These are phyloP conservation scores for Heteromeles arbutifolia DNA, from an alignment of 306 rosid genomes.

Conservation along the genomic window DNA sequence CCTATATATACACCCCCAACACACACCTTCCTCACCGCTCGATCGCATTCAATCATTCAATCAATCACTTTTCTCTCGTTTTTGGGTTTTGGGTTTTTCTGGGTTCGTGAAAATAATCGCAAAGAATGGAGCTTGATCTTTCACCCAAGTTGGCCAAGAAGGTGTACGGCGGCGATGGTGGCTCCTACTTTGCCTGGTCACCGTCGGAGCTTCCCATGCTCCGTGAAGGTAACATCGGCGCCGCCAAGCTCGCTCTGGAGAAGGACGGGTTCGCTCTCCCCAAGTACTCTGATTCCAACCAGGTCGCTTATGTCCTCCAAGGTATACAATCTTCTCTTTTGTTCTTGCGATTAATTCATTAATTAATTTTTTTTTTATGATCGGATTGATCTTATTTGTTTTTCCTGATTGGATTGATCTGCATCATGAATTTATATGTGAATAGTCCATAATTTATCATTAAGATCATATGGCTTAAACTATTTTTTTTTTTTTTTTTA, in stretches of 20 bases:
- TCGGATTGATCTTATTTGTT: not conserved
- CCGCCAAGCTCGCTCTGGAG: slow-evolving; percentile 58
- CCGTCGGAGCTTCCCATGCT: slow-evolving; percentile 80
- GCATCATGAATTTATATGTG: not conserved
- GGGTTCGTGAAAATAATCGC: not conserved
- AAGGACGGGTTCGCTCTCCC: slow-evolving; percentile 74
- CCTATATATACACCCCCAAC: not conserved
- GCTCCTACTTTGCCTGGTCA: slow-evolving; percentile 60
- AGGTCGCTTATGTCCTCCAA: slow-evolving; percentile 75
- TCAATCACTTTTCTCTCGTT: not conserved
- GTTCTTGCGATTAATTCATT: too few relatives aligned
- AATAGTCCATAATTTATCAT: not conserved
- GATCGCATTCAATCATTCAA: not conserved
- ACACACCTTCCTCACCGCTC: not conserved
- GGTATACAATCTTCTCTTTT: slow-evolving; percentile 24
- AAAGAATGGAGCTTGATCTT: slow-evolving; percentile 61
- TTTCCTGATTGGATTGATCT: not conserved
- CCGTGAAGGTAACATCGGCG: slow-evolving; percentile 65
- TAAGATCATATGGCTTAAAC: not conserved
- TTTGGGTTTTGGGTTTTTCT: slow-evolving; percentile 4
- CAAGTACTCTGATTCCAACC: slow-evolving; percentile 62
- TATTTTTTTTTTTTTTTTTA: not conserved
- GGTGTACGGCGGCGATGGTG: slow-evolving; percentile 54
- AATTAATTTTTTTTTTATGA: not conserved
- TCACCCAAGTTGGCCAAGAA: slow-evolving; percentile 61